A percentile compares a stretch with the other conserved stretches of the same genome.
Evolutionary conservation across 139 green algal species (phyloP).

Genomic region (Chlorella sp.): DNA sequence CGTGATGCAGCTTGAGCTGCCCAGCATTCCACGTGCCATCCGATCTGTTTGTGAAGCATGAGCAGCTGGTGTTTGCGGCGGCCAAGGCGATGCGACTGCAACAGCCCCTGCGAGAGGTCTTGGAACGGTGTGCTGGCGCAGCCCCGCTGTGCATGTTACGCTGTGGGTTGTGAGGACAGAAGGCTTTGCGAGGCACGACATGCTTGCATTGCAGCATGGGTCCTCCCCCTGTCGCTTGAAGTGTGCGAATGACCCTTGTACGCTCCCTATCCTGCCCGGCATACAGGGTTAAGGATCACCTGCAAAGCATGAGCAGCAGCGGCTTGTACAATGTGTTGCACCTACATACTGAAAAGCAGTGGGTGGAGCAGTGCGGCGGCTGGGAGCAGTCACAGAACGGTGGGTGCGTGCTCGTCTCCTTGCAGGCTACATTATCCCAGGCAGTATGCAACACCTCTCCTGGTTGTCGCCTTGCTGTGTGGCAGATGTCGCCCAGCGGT

Average conservation of each 20-base stretch:
- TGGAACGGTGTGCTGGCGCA: neutral
- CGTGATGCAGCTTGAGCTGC: slow-evolving; percentile 35
- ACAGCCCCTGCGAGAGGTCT: too few relatives aligned
- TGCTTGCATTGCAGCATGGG: too few relatives aligned
- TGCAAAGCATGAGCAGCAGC: neutral
- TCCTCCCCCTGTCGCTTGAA: neutral
- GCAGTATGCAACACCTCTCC: neutral
- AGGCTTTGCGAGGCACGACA: too few relatives aligned
- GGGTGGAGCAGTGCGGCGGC: slow-evolving; percentile 45
- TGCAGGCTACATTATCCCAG: neutral
- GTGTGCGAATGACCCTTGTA: too few relatives aligned
- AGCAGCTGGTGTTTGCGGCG: slow-evolving; percentile 38
- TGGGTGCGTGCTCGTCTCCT: neutral
- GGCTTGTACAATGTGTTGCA: slow-evolving; percentile 46
- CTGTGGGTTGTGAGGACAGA: too few relatives aligned
- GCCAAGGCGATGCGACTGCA: neutral
- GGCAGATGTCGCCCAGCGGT: too few relatives aligned
- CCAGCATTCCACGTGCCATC: slow-evolving; percentile 32
- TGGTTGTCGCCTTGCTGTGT: neutral
- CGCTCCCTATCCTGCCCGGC: neutral
- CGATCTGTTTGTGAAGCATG: slow-evolving; percentile 8
- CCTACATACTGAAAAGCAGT: slow-evolving; percentile 52
- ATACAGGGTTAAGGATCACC: neutral
- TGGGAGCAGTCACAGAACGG: neutral
- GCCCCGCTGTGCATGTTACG: too few relatives aligned